phyloP scores from a whole-genome alignment of 805 yeast species.

The Yamadazyma laniorum region DNA sequence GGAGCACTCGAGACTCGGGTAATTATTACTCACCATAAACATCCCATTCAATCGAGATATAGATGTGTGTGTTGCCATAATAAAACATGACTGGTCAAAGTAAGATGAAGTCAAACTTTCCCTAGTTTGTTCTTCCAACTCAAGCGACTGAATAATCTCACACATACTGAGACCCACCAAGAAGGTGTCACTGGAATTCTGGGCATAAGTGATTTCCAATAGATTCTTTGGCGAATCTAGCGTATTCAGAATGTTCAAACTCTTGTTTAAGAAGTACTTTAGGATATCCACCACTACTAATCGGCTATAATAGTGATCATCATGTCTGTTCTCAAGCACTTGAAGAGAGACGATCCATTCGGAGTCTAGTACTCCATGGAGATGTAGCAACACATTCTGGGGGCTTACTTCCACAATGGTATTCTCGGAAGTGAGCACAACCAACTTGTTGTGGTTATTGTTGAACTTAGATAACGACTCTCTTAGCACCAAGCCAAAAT shows the following conservation, averaged over 20 bases:
- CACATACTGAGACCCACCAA: constrained; percentile 10
- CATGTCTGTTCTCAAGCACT: constrained; percentile 23
- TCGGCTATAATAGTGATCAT: constrained; percentile 19
- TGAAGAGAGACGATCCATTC: constrained; percentile 17
- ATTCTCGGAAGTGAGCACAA: constrained; percentile 34
- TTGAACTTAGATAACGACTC: constrained; percentile 32
- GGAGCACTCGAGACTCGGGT: constrained; percentile 10
- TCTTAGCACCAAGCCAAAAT: constrained; percentile 38
- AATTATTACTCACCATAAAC: constrained; percentile 1
- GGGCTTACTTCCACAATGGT: constrained; percentile 26
- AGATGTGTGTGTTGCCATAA: constrained; percentile 19
- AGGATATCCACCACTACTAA: constrained; percentile 20
- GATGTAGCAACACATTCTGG: constrained; percentile 28
- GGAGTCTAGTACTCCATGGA: constrained; percentile 23
- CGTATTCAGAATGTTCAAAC: constrained; percentile 14
- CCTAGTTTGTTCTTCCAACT: constrained; percentile 14
- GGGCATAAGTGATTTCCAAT: constrained; percentile 21
- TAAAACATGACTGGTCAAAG: constrained; percentile 27
- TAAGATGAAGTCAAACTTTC: constrained; percentile 17
- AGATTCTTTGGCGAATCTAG: neutral
- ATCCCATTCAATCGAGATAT: neutral
- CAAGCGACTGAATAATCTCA: constrained; percentile 16
- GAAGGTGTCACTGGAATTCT: constrained; percentile 14
- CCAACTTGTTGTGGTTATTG: constrained; percentile 28
- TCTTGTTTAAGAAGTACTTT: constrained; percentile 21